Conservation (phyloP, 1,284 basidiomycete species). For the Ceratobasidium sp. region DNA sequence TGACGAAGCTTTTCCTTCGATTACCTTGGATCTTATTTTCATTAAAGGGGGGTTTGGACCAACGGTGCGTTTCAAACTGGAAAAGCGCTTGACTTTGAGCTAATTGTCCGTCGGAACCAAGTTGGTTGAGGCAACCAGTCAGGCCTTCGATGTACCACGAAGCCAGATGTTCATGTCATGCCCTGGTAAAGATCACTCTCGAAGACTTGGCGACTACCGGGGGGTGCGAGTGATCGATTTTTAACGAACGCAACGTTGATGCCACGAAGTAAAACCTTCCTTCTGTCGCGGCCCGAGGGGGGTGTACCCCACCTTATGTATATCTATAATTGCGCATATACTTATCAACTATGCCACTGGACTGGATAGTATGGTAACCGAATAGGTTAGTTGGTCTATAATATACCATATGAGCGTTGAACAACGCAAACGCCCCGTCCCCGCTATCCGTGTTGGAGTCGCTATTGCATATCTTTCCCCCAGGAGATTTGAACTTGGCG, state of each 20-base stretch:
- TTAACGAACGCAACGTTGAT: not conserved
- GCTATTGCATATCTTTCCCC: constrained; percentile 25
- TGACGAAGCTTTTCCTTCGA: constrained; percentile 42
- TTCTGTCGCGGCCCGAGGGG: too few relatives aligned
- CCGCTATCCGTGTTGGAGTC: not conserved
- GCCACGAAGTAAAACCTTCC: too few relatives aligned
- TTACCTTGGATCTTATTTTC: constrained; percentile 41
- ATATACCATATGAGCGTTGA: constrained; percentile 27
- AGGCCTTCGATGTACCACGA: constrained; percentile 40
- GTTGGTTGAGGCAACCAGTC: constrained; percentile 42
- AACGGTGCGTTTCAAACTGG: constrained; percentile 30
- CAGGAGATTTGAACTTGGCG: constrained; percentile 40
- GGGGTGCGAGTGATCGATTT: constrained; percentile 42
- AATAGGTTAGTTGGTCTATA: not conserved
- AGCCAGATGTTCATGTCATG: constrained; percentile 42
- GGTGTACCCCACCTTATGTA: too few relatives aligned
- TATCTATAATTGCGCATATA: too few relatives aligned
- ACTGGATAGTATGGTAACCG: too few relatives aligned
- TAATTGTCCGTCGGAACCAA: not conserved
- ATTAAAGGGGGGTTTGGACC: constrained; percentile 40
- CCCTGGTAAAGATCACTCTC: constrained; percentile 38
- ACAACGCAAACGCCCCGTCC: not conserved
- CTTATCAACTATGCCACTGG: too few relatives aligned
- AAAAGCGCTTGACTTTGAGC: not conserved
- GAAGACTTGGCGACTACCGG: constrained; percentile 40